phyloP scores from a whole-genome alignment of 2,329 filamentous ascomycete genomes.

The Penicillium sp. region DNA sequence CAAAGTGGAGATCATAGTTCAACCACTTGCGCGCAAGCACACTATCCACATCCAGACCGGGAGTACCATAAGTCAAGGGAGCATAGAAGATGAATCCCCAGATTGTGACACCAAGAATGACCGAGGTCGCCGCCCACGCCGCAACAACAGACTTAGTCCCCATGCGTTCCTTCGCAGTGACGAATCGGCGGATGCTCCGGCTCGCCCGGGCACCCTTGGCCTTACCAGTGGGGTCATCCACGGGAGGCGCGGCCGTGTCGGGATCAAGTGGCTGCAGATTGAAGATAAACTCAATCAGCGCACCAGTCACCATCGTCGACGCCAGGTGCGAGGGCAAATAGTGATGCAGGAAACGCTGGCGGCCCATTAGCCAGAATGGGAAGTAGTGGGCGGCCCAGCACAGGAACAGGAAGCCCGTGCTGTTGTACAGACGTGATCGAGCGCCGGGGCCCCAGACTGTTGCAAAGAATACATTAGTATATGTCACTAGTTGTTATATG shows the following conservation, averaged over 20 bases:
- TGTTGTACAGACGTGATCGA: constrained; percentile 94
- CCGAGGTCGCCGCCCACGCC: constrained; percentile 76
- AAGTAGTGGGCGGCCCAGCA: constrained; percentile 97
- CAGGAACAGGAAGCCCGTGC: constrained; percentile 98
- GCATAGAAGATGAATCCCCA: constrained; percentile 92
- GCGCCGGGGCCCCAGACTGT: constrained; percentile 66
- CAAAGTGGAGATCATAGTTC: constrained; percentile 96
- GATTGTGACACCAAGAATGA: constrained; percentile 69
- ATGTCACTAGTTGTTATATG: too few species aligned
- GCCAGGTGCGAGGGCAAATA: constrained; percentile 95
- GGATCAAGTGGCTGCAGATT: constrained; percentile 72
- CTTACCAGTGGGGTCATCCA: constrained; percentile 43
- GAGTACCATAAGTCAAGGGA: constrained; percentile 92
- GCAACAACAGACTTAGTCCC: constrained; percentile 75
- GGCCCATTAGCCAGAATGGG: constrained; percentile 97
- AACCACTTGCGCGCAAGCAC: constrained; percentile 91
- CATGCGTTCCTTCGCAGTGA: constrained; percentile 81
- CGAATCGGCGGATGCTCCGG: constrained; percentile 56
- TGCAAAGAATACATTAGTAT: constrained; percentile 14
- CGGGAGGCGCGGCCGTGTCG: constrained; percentile 54
- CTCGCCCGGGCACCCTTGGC: constrained; percentile 43
- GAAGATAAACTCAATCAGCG: constrained; percentile 94
- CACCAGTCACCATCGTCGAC: constrained; percentile 85
- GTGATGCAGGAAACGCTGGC: constrained; percentile 96
- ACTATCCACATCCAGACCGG: constrained; percentile 77